Conservation (phyloP, 768 basidiomycete genomes). For the Suillus hirtellus region DNA sequence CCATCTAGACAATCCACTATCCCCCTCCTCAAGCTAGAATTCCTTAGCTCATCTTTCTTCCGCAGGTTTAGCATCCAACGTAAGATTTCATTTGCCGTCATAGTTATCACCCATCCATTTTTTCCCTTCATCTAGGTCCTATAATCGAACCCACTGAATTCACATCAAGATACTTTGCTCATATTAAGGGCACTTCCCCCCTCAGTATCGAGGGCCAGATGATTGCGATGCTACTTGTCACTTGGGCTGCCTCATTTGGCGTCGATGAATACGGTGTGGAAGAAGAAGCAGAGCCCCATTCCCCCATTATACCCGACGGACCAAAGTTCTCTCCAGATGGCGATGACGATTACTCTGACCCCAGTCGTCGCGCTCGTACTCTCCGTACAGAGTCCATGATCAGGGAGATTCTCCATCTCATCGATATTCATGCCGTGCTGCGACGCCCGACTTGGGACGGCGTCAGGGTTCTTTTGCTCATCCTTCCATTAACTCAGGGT, state of each 20-base stretch:
- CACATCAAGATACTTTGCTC: constrained; percentile 66
- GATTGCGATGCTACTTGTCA: constrained; percentile 75
- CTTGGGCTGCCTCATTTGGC: constrained; percentile 91
- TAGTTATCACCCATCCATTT: constrained; percentile 13
- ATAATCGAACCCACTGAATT: constrained; percentile 84
- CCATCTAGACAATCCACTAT: constrained; percentile 44
- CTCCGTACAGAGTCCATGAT: constrained; percentile 68
- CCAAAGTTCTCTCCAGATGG: constrained; percentile 20
- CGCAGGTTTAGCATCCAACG: constrained; percentile 82
- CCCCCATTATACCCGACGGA: constrained; percentile 11
- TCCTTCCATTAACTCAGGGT: constrained; percentile 88
- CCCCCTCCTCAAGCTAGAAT: constrained; percentile 72
- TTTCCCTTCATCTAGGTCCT: constrained; percentile 60
- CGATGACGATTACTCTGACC: constrained; percentile 34
- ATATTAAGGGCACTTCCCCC: constrained; percentile 57
- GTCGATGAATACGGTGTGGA: constrained; percentile 76
- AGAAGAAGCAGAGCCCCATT: constrained; percentile 23
- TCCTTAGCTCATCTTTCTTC: constrained; percentile 87
- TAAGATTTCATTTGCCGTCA: constrained; percentile 38
- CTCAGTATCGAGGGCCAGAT: constrained; percentile 76
- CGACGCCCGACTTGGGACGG: constrained; percentile 87
- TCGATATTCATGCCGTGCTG: constrained; percentile 79
- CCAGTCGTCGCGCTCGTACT: constrained; percentile 45
- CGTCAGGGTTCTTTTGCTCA: constrained; percentile 72
- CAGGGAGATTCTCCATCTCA: constrained; percentile 71